These are phyloP conservation scores for Haplosporangium sp. DNA, from an alignment of 371 early-diverging fungal genomes.

Conservation along the genomic window DNA sequence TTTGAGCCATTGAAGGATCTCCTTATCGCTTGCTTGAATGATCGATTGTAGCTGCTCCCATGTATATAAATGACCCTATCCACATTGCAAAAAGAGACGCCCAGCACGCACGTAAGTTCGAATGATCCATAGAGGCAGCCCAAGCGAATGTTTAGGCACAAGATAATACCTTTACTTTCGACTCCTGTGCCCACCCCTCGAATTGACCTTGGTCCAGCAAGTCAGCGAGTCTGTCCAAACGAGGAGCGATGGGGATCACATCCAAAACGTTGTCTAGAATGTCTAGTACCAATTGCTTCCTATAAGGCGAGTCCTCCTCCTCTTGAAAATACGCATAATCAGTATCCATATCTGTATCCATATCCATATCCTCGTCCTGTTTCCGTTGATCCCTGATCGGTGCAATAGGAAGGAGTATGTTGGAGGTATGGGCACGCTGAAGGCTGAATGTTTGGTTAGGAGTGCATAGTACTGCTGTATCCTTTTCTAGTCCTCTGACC, in stretches of 20 bases:
- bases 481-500: conserved; percentile 47
- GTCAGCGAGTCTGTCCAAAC: conserved; percentile 43
- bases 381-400: conserved; percentile 17
- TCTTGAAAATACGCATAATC: conserved; percentile 9
- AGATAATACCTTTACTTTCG: conserved; percentile 32
- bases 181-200: conserved; percentile 43
- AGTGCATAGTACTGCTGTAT: conserved; percentile 52
- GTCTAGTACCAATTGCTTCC: conserved; percentile 30
- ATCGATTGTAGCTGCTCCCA: conserved; percentile 42
- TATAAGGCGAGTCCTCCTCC: conserved; percentile 12
- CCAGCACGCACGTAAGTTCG: no score
- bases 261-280: conserved; percentile 45
- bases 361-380: conserved; percentile 1
- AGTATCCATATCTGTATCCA: conserved; percentile 11
- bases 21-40: conserved; percentile 50
- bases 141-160: background rate
- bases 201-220: conserved; percentile 25
- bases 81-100: no score
- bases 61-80: conserved; percentile 38
- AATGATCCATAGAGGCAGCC: no score
- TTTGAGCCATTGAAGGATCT: conserved; percentile 50
- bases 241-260: conserved; percentile 34
- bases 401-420: conserved; percentile 45
- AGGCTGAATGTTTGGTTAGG: conserved; percentile 36
- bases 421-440: conserved; percentile 54